Conservation (phyloP, 768 basidiomycete genomes). For the Cystofilobasidium ferigula region DNA sequence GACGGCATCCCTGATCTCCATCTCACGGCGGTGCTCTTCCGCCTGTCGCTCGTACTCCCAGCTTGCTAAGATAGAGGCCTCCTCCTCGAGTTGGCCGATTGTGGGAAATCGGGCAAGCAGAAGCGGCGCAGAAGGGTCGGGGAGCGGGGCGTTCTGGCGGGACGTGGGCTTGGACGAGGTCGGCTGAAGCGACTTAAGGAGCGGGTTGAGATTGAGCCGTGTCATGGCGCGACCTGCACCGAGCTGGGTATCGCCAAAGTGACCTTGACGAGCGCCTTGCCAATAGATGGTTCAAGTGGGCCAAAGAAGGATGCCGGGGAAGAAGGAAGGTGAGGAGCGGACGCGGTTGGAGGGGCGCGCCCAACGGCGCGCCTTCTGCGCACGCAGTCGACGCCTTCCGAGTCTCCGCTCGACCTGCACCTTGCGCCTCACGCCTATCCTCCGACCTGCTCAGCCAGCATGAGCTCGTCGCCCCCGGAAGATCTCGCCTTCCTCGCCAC, state of each 20-base stretch:
- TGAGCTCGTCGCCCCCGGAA: background rate
- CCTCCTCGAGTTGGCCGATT: background rate
- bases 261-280: no score
- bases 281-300: no score
- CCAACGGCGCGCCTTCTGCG: no score
- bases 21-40: background rate
- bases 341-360: no score
- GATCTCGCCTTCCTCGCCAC: background rate
- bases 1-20: constrained; percentile 1
- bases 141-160: background rate
- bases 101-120: constrained; percentile 4
- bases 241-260: no score
- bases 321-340: no score
- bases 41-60: constrained; percentile 19
- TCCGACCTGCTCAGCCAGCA: background rate
- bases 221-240: background rate
- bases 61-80: constrained; percentile 1
- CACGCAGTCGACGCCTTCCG: no score
- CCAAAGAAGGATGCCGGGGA: no score
- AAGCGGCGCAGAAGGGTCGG: background rate
- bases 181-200: background rate
- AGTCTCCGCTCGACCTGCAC: background rate
- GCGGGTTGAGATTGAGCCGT: constrained; percentile 5
- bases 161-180: background rate
- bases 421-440: background rate